These are phyloP conservation scores for Tuctoria greenei DNA, from an alignment of 176 grass and related monocot species.

Conservation along the genomic window DNA sequence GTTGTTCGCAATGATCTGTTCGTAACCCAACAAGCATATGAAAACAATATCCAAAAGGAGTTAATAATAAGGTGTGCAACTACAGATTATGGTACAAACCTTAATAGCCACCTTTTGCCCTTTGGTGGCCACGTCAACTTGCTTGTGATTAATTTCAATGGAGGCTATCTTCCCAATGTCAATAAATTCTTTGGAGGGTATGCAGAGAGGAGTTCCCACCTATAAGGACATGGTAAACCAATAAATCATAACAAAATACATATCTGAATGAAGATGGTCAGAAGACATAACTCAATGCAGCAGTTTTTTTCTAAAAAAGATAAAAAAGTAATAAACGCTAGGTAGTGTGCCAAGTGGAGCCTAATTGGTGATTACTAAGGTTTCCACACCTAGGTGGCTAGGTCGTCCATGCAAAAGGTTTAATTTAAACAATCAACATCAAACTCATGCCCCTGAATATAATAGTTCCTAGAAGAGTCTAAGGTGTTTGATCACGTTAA, in stretches of 20 bases:
- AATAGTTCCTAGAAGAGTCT: conserved; percentile 7
- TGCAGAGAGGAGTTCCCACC: conserved; percentile 82
- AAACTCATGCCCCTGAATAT: not conserved
- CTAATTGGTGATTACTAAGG: not conserved
- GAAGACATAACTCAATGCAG: not conserved
- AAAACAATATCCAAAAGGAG: not conserved
- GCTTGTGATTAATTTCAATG: conserved; percentile 90
- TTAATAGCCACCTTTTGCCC: conserved; percentile 93
- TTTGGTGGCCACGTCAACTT: conserved; percentile 78
- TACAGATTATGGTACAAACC: conserved; percentile 27
- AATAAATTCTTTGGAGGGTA: conserved; percentile 67
- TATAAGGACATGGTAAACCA: conserved; percentile 30
- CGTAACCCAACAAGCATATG: conserved; percentile 12
- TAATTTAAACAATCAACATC: not conserved
- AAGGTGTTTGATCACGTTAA: not conserved
- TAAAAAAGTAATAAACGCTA: not conserved
- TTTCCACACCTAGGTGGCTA: not conserved
- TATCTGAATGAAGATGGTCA: not conserved
- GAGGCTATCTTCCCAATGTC: conserved; percentile 90
- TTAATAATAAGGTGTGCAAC: not conserved
- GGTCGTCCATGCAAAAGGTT: not conserved
- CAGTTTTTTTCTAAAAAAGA: too few relatives aligned
- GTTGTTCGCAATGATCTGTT: conserved; percentile 65
- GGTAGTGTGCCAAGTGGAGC: not conserved
- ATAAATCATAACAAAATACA: conserved; percentile 5